Base-by-base conservation (phyloP, 2,329 filamentous ascomycete species). In the Hypoxylon sp. region DNA sequence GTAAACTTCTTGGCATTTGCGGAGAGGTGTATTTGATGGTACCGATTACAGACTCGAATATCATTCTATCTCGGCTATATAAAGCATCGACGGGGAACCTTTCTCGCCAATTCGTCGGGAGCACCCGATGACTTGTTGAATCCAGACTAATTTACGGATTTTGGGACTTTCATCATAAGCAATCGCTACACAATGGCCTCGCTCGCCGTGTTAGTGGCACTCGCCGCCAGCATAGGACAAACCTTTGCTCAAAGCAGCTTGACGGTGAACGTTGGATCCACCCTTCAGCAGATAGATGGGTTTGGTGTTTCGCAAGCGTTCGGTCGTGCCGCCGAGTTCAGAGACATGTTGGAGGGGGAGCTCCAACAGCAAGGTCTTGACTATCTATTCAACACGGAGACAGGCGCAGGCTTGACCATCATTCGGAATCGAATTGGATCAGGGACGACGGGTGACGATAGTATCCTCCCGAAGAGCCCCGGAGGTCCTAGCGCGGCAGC, bases 251-350 rank as follows among this genome's bases (percentile, higher is more conserved):
- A 65, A 43, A 52, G 60, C 1, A 41, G 61, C 2, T 60, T 71
- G 21, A 69, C 66, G 0, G 59, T 72, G 5, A 59, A 67, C 12
- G 40, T 64, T 1, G 57, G 47, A 20, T 62, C 63, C 8, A 66
- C 53, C 7, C 61, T 66, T 44, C 71, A 73, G 36, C 58, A 51
- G 4, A 76, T 78, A 31, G 76, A 78, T 51, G 77, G 77, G 7
- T 79, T 79, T 52, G 77, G 77, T 19, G 70, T 77, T 50, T 78
- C 75, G 0, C 71, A 78, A 51, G 77, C 77, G 4, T 80, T 80
- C 55, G 71, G 71, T 5, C 69, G 72, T 11, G 75, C 74, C 7
- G 68, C 68, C 12, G 67, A 73, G 31, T 71, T 77, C 27, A 66
- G 73, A 29, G 70, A 70, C 31, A 57, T 71, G 4, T 44, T 73